Evolutionary conservation across 2,329 filamentous ascomycete species (phyloP), one percentile per base, ranked within the genome.

Genomic region (Exophiala sp.): DNA sequence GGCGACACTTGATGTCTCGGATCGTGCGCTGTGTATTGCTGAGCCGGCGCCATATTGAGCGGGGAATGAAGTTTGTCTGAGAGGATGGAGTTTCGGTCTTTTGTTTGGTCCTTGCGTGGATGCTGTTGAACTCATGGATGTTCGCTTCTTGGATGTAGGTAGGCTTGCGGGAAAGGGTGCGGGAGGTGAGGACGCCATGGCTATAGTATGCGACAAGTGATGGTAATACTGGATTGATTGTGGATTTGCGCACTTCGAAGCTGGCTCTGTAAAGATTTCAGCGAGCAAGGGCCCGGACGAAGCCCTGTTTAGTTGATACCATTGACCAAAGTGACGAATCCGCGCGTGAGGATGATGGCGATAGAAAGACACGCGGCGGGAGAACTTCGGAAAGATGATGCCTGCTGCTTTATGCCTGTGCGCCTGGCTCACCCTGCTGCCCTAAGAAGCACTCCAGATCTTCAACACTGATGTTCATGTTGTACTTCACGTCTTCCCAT

Each of bases 21-120:
- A 65, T n/a, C 62, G 53, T 4, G 63, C 60, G 34, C 57, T 58
- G 7, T 51, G 49, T 20, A 49, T 53, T 8, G 58, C 53, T 6
- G 61, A 55, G 3, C 41, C 50, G 35, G 48, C 48, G 18, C 54
- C 54, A 36, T 54, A 62, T 34, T 59, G 55, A 3, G 63, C 64
- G 0, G 73, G 73, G 54, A 75, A 76, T 20, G 73, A 76, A 20
- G 73, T 76, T 55, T 77, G 74, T 35, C 74, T 71, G 49, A 77
- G 72, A 12, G 74, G 74, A 58, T 77, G 74, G 63, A 74, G 50
- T 50, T 62, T 61, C 5, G 60, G 62, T 46, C 58, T 34, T 40
- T 65, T 65, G 36, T 66, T 62, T 43, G 59, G 62, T 43, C 67
- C 56, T 14, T 65, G 65, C 36, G 66, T 63, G 5, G 72, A 72